Evolutionary conservation across 345 rosid genomes (phyloP).

Genomic region (Euphorbia tirucalli): DNA sequence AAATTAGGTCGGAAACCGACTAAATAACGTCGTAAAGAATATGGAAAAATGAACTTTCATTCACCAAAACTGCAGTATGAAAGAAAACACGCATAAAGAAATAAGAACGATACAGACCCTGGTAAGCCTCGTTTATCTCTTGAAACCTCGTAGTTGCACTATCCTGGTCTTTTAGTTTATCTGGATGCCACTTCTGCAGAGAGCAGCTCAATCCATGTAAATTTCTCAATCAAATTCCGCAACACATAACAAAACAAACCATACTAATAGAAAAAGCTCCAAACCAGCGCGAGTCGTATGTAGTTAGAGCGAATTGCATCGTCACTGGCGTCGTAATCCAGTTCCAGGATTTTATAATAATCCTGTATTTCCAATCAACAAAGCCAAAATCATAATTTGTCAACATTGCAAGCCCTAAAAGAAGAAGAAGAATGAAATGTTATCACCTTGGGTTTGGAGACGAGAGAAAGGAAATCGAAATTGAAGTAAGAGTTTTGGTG

Average conservation of each 20-base stretch:
- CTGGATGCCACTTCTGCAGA: constrained; percentile 95
- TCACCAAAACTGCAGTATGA: background rate
- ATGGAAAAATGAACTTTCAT: background rate
- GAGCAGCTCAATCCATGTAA: background rate
- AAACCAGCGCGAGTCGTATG: constrained; percentile 90
- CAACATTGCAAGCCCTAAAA: background rate
- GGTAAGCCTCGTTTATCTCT: constrained; percentile 96
- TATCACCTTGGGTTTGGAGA: constrained; percentile 65
- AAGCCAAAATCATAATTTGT: background rate
- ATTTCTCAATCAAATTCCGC: background rate
- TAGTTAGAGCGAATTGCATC: constrained; percentile 88
- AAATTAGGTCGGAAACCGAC: background rate
- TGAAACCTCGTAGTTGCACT: constrained; percentile 78
- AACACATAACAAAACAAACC: background rate
- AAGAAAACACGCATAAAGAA: background rate
- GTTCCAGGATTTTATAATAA: constrained; percentile 82
- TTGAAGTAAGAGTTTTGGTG: constrained; percentile 39
- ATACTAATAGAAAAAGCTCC: constrained; percentile 1
- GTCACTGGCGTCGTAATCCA: constrained; percentile 74
- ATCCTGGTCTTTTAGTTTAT: constrained; percentile 64
- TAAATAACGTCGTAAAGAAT: background rate
- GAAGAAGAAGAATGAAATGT: background rate
- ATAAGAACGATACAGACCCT: constrained; percentile 41
- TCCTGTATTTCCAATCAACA: constrained; percentile 40
- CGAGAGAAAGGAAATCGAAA: constrained; percentile 60